Evolutionary conservation across 164 flowering plant species (phyloP), one percentile per base, ranked within the genome.

Genomic region (Pachysandra terminalis): DNA sequence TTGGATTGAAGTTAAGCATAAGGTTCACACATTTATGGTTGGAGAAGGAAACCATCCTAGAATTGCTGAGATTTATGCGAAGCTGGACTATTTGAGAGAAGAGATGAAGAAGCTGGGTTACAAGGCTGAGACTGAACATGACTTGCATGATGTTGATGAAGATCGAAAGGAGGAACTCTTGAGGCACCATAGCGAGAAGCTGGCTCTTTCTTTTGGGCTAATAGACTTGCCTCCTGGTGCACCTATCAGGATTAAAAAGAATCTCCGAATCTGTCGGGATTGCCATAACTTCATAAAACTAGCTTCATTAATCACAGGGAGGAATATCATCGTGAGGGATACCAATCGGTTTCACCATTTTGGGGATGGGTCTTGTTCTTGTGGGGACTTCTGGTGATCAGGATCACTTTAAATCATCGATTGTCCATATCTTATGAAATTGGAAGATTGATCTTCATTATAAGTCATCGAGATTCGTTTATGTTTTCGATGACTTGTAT

Each of bases 171-270:
- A 78, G 68, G 85, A 81, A 55, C 83, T 89, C 60, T 70, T 94
- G 71, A 80, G 78, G 73, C 88, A 84, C 75, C 96, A 86, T 53
- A 90, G 97, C 67, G 94, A 94, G 82, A 94, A 91, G 81, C 84
- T 90, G 26, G 95, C 96, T 24, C 79, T 90, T 62, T 70, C 84
- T n/a, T 88, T 79, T 66, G 93, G 87, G 24, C 73, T 91, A 23
- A 81, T 91, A 77, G 73, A 82, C 66, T 72, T 85, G 54, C 87
- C 90, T 61, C 59, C 70, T 37, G 68, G 72, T 55, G 84, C 72
- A 21, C 86, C 91, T 56, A 80, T 94, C 40, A 81, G 88, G 65
- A 90, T 93, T 56, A 86, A 86, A 85, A 88, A 91, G 73, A 94
- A 91, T 66, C 85, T 90, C 24, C 76, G 91, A 41, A 87, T 90